Base-by-base conservation (phyloP, 164 flowering plant genomes). In the Vitis labrusca region DNA sequence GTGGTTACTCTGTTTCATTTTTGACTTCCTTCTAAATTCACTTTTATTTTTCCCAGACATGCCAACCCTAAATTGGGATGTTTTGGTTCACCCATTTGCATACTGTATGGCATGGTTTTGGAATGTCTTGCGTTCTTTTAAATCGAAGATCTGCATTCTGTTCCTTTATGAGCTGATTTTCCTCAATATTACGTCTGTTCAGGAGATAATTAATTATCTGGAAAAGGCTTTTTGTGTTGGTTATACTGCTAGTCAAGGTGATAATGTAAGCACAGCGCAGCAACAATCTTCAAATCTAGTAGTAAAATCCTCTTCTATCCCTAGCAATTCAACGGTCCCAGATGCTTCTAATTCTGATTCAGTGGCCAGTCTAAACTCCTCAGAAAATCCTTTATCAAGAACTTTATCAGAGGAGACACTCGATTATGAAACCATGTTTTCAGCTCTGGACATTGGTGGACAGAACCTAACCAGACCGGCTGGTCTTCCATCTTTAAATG, bases 151-250 rank as follows among this genome's bases (percentile, higher is more conserved):
- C 56, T 50, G 13, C 30, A 16, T 19, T 10, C 17, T 47, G 70
- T 12, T 52, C 1, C 51, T 19, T 13, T 9, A 1, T 50, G 7
- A 51, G 23, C 23, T 59, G 0, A 13, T 10, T 49, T 54, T 10
- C 49, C n/a, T 67, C 15, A 23, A 23, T 57, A 19, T 47, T 50
- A 8, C 16, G 71, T 59, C 53, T 74, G 12, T 70, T 47, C 89
- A 94, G 98, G 97, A 85, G 76, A 93, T 96, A 23, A 82, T 96
- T 29, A 83, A 64, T 71, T 89, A 90, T 73, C 65, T 93, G 66
- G 98, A 91, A 68, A 96, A 83, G 77, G 88, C 89, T 59, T 89
- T 86, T 80, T 85, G 87, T 68, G 79, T 76, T 67, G 78, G 80
- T 67, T 72, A 66, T 78, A 71, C 81, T 78, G 65, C 59, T 17